phyloP scores from a whole-genome alignment of 179 eudicot species.

The Beta lomatogona region DNA sequence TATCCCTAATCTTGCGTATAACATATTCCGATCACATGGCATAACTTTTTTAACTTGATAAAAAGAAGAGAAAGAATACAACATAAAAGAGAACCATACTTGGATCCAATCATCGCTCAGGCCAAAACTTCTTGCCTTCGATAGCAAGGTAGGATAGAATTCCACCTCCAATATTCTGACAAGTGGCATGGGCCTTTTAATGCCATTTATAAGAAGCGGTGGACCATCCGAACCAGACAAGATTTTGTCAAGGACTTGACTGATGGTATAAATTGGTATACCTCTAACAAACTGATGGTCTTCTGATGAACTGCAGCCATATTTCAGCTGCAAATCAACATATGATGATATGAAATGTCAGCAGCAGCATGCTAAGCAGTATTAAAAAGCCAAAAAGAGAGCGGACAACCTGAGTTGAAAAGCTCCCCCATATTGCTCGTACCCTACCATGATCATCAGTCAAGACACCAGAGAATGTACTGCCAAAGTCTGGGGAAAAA shows the following conservation, averaged over 20 bases:
- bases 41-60: background rate
- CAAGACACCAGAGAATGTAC: constrained; percentile 90
- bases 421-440: constrained; percentile 96
- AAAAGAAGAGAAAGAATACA: background rate
- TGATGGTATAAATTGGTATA: constrained; percentile 76
- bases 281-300: constrained; percentile 96
- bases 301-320: constrained; percentile 69
- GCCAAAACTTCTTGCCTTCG: constrained; percentile 96
- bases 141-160: constrained; percentile 84
- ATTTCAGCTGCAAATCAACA: constrained; percentile 59
- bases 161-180: constrained; percentile 87
- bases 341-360: constrained; percentile 20
- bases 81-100: constrained; percentile 44
- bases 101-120: constrained; percentile 83
- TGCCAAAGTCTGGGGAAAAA: constrained; percentile 75
- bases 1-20: background rate
- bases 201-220: constrained; percentile 80
- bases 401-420: constrained; percentile 79
- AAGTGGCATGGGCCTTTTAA: constrained; percentile 83
- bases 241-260: constrained; percentile 79
- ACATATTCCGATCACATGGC: background rate
- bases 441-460: constrained; percentile 90
- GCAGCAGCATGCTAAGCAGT: constrained; percentile 14
- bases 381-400: background rate
- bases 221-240: constrained; percentile 73